Base-by-base conservation (phyloP, 192 early-diverging fungal species). In the Gonapodya prolifera region DNA sequence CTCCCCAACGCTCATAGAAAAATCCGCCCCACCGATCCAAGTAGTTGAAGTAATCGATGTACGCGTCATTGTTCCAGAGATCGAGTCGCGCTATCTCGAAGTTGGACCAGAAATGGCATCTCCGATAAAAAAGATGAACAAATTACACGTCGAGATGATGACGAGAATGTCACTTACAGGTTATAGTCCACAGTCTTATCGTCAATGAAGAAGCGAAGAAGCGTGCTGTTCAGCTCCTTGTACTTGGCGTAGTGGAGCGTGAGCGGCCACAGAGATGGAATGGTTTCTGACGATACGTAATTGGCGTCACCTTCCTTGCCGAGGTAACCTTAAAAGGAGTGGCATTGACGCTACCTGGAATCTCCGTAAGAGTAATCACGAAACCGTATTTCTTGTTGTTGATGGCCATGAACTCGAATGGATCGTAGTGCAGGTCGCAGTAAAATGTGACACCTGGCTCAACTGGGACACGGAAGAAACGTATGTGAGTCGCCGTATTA, bases 1-100 rank as follows among this genome's bases (percentile, higher is more conserved):
- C n/a, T n/a, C n/a, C n/a, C n/a, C 2, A 92, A 28, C 91, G 82
- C 81, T 93, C 94, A 77, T 96, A 96, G 78, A 92, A 96, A 86
- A 94, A 95, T 8, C 94, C 94, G 34, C 94, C 94, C 0, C 86
- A 78, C 69, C 87, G 79, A 77, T 96, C 95, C 32, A 96, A 95
- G 34, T 85, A 91, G 33, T 84, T 85, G 18, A 89, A 89, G 69
- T 85, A 93, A 31, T 87, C 84, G 36, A 84, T 81, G 80, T 94
- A 94, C 0, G 84, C 85, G 29, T 86, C 78, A 77, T 87, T 89
- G 69, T 91, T 81, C 77, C 90, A 91, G 75, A 94, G 88, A 17
- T 90, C 85, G 74, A 93, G 79, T 76, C 90, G 83, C 33, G 85
- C 92, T 76, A 96, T 95, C 81, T 96, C 94, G 85, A 96, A 96